Evolutionary conservation across 495 filamentous ascomycete genomes (phyloP).

Genomic region (Aspergillus incahuasiensis): DNA sequence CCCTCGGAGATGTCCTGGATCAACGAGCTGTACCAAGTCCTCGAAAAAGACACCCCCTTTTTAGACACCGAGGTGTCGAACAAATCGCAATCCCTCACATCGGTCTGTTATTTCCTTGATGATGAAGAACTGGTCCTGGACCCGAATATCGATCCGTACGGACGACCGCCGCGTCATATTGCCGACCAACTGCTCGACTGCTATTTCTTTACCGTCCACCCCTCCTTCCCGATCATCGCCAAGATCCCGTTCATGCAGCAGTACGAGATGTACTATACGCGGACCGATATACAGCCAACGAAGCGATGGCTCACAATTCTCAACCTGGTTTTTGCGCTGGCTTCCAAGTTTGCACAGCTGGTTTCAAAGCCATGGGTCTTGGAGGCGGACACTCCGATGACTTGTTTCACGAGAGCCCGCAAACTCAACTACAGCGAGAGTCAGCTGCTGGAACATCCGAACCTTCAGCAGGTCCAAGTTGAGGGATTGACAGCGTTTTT

Average conservation of each 20-base stretch:
- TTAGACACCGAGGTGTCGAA: slow-evolving; percentile 17
- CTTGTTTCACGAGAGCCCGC: slow-evolving; percentile 57
- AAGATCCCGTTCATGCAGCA: slow-evolving; percentile 40
- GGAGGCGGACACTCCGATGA: slow-evolving; percentile 20
- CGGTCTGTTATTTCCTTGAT: slow-evolving; percentile 48
- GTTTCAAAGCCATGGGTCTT: slow-evolving; percentile 1
- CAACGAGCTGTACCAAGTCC: slow-evolving; percentile 40
- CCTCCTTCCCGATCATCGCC: slow-evolving; percentile 55
- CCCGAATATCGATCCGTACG: background rate
- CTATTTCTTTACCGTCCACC: slow-evolving; percentile 55
- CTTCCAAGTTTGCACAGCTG: slow-evolving; percentile 45
- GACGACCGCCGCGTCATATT: slow-evolving; percentile 44
- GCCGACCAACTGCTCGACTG: slow-evolving; percentile 49
- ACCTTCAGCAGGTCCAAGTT: slow-evolving; percentile 56
- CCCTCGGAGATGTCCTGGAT: slow-evolving; percentile 61
- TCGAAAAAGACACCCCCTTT: slow-evolving; percentile 25
- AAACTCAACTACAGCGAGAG: slow-evolving; percentile 45
- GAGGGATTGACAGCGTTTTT: slow-evolving; percentile 57
- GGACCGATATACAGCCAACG: slow-evolving; percentile 29
- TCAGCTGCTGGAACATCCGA: slow-evolving; percentile 46
- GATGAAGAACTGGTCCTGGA: slow-evolving; percentile 40
- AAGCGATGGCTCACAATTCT: slow-evolving; percentile 54
- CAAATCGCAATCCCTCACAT: slow-evolving; percentile 25
- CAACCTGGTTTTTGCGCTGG: slow-evolving; percentile 63
- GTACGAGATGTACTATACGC: slow-evolving; percentile 35